Evolutionary conservation across 2,329 filamentous ascomycete species (phyloP), one percentile per base, ranked within the genome.

Genomic region (Apiospora arundinis): DNA sequence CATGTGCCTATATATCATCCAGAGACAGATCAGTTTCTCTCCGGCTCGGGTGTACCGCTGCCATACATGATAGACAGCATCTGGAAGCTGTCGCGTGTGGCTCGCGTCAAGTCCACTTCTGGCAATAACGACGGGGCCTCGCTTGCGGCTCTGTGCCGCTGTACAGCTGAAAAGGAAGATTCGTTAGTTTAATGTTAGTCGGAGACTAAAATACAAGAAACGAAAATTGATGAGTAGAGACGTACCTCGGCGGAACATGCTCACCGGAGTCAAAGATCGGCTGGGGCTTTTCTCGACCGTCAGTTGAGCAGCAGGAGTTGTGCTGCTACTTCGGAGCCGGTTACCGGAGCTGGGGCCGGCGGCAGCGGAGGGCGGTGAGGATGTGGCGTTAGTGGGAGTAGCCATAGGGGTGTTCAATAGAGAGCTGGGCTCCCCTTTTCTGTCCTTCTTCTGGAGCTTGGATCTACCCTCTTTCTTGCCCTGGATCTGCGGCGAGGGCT

Each of bases 41-140:
- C 28, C 28, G 8, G 56, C 56, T 63, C 56, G 9, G 56, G 56
- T 9, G 56, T 63, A 21, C 56, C 56, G 56, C 56, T 40, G 16
- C 67, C 28, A 21, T 69, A 67, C 68, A 52, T 52, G 67, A 49
- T 1, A 7, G 68, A 71, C 32, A 71, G 37, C 21, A 40, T 68
- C 32, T 32, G 12, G 18, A 71, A 67, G 40, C 70, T 71, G 9
- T 69, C 60, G 16, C 67, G 65, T 21, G 69, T 28, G 4, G 37
- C 21, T 4, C 49, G 40, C 18, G 66, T 23, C 12, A 63, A 37
- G 21, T 68, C 70, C 23, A 45, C 46, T 14, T 71, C 70, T 14
- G 42, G 70, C n/a, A 42, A 67, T 16, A 45, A 3, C 4, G 52
- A 52, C 28, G 60, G 65, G 16, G n/a, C 11, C 6, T 21, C 68